Evolutionary conservation across 768 basidiomycete genomes (phyloP).

Genomic region (Sarcomyxa edulis): DNA sequence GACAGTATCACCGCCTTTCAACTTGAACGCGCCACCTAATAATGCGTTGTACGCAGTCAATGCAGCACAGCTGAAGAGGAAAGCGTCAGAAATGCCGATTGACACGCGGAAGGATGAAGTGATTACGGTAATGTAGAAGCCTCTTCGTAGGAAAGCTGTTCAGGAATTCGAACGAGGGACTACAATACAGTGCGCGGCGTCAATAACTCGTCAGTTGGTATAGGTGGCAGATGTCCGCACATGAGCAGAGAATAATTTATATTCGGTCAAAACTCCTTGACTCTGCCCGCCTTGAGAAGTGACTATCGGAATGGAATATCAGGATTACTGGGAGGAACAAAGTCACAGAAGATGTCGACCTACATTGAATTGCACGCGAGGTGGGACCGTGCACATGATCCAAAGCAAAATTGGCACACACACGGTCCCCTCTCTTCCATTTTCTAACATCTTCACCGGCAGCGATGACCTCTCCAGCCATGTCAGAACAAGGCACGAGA

Average conservation of each 20-base stretch:
- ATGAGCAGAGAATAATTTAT: constrained; percentile 30
- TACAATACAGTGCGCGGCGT: not conserved
- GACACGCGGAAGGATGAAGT: too few species aligned
- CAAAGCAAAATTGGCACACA: constrained; percentile 30
- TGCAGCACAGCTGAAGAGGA: constrained; percentile 28
- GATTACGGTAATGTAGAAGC: constrained; percentile 38
- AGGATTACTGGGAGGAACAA: too few species aligned
- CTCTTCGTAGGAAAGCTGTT: constrained; percentile 39
- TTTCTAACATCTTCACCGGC: constrained; percentile 17
- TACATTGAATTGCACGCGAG: too few species aligned
- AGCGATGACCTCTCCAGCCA: constrained; percentile 37
- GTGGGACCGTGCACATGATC: too few species aligned
- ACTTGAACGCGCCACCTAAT: constrained; percentile 24
- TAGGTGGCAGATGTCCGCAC: constrained; percentile 11
- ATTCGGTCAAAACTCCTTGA: constrained; percentile 35
- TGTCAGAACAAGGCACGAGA: constrained; percentile 20
- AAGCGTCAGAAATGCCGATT: not conserved
- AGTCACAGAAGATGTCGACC: too few species aligned
- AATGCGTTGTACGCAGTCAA: constrained; percentile 47
- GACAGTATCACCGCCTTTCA: constrained; percentile 44
- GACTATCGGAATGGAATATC: too few species aligned
- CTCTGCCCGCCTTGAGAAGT: constrained; percentile 29
- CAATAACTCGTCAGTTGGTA: not conserved
- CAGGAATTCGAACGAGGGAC: constrained; percentile 32
- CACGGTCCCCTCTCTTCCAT: constrained; percentile 36